Evolutionary conservation across 495 filamentous ascomycete species (phyloP), one percentile per base, ranked within the genome.

Genomic region (Podospora tetraspora): DNA sequence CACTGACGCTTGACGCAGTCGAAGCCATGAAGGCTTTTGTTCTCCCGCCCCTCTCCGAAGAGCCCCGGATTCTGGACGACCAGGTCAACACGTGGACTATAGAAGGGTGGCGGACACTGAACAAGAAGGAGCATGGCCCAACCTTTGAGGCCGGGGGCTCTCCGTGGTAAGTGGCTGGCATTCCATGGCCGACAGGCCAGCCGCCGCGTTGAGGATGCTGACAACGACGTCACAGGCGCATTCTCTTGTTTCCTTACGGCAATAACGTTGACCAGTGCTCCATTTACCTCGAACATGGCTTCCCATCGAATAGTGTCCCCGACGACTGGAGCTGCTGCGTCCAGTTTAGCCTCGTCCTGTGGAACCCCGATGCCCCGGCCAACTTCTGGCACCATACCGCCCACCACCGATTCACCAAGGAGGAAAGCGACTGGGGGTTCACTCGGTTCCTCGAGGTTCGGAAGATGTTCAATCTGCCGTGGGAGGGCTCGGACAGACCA

Each of bases 391-490:
- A 87, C 61, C 94, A 86, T 66, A 78, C 83, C 6, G 89, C 89
- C 5, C 92, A 92, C 67, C 95, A 99, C 73, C 89, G 95, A 64
- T 99, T 97, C 75, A 97, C 91, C 12, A 90, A 89, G 57, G 94
- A 97, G 23, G 95, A 99, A 79, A 92, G 92, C n/a, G 95, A 99
- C 72, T 99, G 95, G 95, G 95, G 95, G 1, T 99, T 99, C 74
- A 98, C 96, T 5, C 80, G 93, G 63, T 99, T 97, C 75, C 87
- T 89, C 23, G 94, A 97, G 72, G 80, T 96, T 61, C 86, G 92
- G 32, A 90, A 87, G 73, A 87, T 97, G 73, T 96, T 97, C 75
- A 88, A 84, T 65, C 76, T 85, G 23, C 81, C 84, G 7, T 96
- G 88, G 86, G 82, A 80, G 22, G 75, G 74, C 22, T 75, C 73